phyloP scores from a whole-genome alignment of 441 rosid species.

The Erodium trifolium region DNA sequence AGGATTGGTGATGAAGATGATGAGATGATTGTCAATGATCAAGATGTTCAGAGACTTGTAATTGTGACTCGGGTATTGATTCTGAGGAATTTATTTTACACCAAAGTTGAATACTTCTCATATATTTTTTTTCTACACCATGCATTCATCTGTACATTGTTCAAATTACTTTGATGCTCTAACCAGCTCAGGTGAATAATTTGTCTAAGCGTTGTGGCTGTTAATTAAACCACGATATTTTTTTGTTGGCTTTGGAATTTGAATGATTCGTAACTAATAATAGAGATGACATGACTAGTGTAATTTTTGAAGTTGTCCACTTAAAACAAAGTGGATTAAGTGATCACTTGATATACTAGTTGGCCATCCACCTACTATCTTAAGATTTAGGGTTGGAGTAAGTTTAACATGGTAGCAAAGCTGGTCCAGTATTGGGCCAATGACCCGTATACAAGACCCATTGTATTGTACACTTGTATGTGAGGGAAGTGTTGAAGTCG shows the following conservation, averaged over 20 bases:
- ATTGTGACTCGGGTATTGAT: conserved; percentile 82
- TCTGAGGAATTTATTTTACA: neutral
- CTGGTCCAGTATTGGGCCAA: no score
- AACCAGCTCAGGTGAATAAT: neutral
- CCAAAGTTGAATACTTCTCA: neutral
- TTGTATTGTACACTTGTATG: no score
- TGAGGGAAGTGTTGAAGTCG: no score
- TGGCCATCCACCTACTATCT: no score
- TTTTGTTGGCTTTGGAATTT: neutral
- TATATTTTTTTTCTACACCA: neutral
- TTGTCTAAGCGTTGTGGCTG: neutral
- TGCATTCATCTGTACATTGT: neutral
- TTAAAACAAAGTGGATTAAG: no score
- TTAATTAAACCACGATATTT: neutral
- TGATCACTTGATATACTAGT: no score
- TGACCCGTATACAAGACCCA: no score
- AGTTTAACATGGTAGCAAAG: no score
- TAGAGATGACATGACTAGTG: neutral
- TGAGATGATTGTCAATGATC: conserved; percentile 57
- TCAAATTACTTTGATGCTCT: neutral
- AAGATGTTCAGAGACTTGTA: conserved; percentile 86
- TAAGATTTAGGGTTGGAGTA: no score
- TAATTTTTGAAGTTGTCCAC: no score
- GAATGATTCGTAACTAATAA: neutral
- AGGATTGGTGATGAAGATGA: conserved; percentile 86